These are phyloP conservation scores for Aphanomyces stellatus DNA, from an alignment of 352 stramenopile species.

Conservation along the genomic window DNA sequence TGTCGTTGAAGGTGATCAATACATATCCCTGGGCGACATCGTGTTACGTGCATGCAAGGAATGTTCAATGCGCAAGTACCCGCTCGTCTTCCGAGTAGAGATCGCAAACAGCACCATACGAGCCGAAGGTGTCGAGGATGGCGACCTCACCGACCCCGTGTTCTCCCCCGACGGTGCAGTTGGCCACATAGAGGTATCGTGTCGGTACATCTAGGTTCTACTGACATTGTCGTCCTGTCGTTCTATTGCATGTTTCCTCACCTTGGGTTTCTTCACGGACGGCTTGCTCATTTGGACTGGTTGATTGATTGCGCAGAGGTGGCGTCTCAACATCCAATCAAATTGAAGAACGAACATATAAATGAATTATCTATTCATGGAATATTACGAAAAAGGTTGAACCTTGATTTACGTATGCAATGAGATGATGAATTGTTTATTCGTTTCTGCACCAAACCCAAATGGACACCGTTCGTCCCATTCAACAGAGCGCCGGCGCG, in stretches of 20 bases:
- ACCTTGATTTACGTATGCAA: slow-evolving; percentile 1
- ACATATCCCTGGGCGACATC: slow-evolving; percentile 3
- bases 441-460: slow-evolving; percentile 5
- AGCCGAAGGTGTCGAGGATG: neutral
- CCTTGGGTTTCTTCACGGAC: slow-evolving; percentile 9
- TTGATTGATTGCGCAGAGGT: neutral
- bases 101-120: slow-evolving; percentile 5
- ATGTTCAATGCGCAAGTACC: neutral
- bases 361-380: slow-evolving; percentile 3
- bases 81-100: slow-evolving; percentile 10
- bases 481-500: neutral
- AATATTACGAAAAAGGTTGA: too few species aligned
- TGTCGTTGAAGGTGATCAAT: slow-evolving; percentile 4
- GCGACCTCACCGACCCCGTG: slow-evolving; percentile 14
- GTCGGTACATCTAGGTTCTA: slow-evolving; percentile 15
- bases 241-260: neutral
- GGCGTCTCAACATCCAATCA: neutral
- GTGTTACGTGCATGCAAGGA: neutral
- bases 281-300: slow-evolving; percentile 2
- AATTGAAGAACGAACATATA: neutral
- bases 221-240: neutral
- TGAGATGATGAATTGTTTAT: neutral
- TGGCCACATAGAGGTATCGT: slow-evolving; percentile 15
- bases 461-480: too few species aligned
- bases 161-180: slow-evolving; percentile 13